These are phyloP conservation scores for Boletus huronensis DNA, from an alignment of 768 basidiomycete species.

Conservation along the genomic window DNA sequence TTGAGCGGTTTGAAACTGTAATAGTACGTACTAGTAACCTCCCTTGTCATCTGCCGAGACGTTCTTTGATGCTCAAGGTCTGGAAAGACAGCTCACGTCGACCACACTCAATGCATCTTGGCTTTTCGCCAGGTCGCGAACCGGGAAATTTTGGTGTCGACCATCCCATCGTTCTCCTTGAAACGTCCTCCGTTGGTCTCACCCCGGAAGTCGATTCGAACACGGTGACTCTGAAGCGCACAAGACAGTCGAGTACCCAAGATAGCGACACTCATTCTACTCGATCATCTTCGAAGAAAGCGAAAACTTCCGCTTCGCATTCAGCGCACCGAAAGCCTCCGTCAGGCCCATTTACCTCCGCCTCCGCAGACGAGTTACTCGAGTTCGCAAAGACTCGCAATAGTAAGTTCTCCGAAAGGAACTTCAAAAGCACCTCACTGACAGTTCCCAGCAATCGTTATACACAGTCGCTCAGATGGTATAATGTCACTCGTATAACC, in stretches of 20 bases:
- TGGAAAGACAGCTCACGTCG: conserved; percentile 20
- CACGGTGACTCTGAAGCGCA: conserved; percentile 10
- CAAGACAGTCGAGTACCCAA: conserved; percentile 4
- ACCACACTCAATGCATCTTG: neutral
- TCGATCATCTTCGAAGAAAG: conserved; percentile 11
- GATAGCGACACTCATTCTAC: neutral
- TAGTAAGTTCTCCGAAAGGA: conserved; percentile 11
- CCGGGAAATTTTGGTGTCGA: conserved; percentile 28
- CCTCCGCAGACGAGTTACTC: conserved; percentile 10
- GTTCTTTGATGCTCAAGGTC: conserved; percentile 19
- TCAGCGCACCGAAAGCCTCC: neutral
- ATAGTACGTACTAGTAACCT: too few species aligned
- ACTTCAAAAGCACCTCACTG: neutral
- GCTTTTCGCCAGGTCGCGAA: conserved; percentile 7
- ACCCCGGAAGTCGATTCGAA: conserved; percentile 10
- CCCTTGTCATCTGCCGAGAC: neutral
- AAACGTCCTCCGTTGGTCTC: conserved; percentile 13
- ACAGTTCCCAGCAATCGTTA: conserved; percentile 18
- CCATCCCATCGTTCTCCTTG: conserved; percentile 19
- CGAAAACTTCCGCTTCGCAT: neutral
- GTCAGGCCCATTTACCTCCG: neutral
- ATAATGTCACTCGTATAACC: neutral
- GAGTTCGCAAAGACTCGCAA: conserved; percentile 22
- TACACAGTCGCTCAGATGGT: conserved; percentile 22
- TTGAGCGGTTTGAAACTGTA: neutral